Evolutionary conservation across 1,139 yeast species (phyloP), one percentile per base, ranked within the genome.

Genomic region (Blastobotrys malaysiensis): DNA sequence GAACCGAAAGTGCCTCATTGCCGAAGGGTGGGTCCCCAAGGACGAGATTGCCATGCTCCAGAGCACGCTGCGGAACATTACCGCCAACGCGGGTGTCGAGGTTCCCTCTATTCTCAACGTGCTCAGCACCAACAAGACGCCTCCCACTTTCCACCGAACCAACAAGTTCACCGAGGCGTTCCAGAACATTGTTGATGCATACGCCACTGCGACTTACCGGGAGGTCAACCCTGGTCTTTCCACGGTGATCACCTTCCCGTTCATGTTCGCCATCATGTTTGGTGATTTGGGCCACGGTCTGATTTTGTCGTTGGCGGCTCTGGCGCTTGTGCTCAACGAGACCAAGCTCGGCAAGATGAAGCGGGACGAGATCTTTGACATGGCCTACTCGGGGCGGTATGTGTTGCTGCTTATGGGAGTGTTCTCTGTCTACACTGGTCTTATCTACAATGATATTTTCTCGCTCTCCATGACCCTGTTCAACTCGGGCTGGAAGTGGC

Each of bases 211-310:
- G 13, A 83, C 95, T 9, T 91, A 93, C 72, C 90, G 88, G 67
- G 99, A 93, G 70, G 95, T 93, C 43, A 93, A 93, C 66, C 97
- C 99, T 1, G 98, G 97, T 54, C 77, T 93, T 61, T 95, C 99
- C 3, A 88, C 99, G 0, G 81, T 91, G 49, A 87, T 93, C 39
- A 93, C 99, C 0, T 93, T 93, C 74, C 99, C 99, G 13, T 93
- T 95, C 72, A 89, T 93, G 97, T 93, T 93, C 76, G 97, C 99
- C 43, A 88, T 95, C 63, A 93, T 93, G 99, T 93, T 93, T 77
- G 99, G 99, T 72, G 99, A 93, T 73, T 73, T 91, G 58, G 99
- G 99, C 3, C 99, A 93, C 70, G 99, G 99, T 16, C 75, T 89
- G 53, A 80, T 95, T 57, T 77, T 95, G 63, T 75, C 84, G 48